A percentile compares a stretch with the other conserved stretches of the same genome.
Evolutionary conservation across 225 moss, liverwort and hornwort genomes (phyloP).

Genomic region (Polytrichum commune): DNA sequence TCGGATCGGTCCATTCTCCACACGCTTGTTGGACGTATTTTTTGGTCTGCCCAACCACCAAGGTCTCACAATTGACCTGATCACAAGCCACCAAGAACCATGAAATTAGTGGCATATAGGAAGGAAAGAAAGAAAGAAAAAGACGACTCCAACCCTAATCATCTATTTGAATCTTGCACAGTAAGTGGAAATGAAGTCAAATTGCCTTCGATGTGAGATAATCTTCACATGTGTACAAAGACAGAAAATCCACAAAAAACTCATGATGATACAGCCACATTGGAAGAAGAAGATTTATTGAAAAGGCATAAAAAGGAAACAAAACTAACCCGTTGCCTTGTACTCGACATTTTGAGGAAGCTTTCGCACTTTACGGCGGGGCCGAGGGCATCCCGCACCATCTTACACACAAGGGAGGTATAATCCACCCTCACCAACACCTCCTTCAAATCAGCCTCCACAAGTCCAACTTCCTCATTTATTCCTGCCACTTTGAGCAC

Average conservation of each 20-base stretch:
- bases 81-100: not conserved
- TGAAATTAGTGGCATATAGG: not conserved
- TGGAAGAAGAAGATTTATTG: too few species aligned
- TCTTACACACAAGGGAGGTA: constrained; percentile 40
- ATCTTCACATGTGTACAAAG: not conserved
- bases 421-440: constrained; percentile 47
- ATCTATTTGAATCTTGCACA: not conserved
- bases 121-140: too few species aligned
- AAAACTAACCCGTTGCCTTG: constrained; percentile 15
- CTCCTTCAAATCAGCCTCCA: constrained; percentile 33
- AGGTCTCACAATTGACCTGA: constrained; percentile 40
- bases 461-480: constrained; percentile 30
- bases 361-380: constrained; percentile 37
- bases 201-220: not conserved
- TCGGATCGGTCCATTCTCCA: constrained; percentile 24
- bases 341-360: constrained; percentile 25
- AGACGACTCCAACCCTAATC: too few species aligned
- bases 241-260: not conserved
- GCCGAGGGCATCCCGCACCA: constrained; percentile 41
- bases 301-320: too few species aligned
- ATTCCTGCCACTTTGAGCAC: constrained; percentile 19
- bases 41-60: constrained; percentile 39
- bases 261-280: not conserved
- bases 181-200: not conserved
- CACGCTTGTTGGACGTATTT: constrained; percentile 50